phyloP scores from a whole-genome alignment of 345 rosid genomes.

The Raphanus sativus region DNA sequence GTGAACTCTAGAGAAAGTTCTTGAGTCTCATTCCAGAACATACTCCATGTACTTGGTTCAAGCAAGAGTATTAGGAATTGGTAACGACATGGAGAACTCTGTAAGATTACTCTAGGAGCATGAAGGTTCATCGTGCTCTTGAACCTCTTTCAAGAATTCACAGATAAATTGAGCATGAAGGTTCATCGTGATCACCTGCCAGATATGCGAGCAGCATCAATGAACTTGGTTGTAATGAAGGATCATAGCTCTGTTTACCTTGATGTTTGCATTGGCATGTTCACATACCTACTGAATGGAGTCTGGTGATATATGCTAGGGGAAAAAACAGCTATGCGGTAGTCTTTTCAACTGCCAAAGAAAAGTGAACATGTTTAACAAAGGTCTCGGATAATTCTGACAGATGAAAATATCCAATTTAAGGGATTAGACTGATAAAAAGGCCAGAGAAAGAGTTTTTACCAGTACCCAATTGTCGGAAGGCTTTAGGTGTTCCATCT shows the following conservation, averaged over 20 bases:
- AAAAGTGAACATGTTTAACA: neutral
- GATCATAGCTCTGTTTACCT: conserved; percentile 43
- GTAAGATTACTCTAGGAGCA: neutral
- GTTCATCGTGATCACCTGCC: conserved; percentile 79
- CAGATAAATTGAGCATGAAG: conserved; percentile 97
- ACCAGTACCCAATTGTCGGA: no score
- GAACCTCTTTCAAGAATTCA: conserved; percentile 89
- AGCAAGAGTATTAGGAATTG: no score
- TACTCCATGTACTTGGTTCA: conserved; percentile 68
- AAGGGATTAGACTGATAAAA: no score
- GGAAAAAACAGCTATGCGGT: conserved; percentile 90
- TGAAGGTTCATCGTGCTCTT: no score
- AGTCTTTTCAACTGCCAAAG: conserved; percentile 79
- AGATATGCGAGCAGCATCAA: conserved; percentile 18
- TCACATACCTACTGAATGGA: conserved; percentile 84
- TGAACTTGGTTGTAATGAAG: neutral
- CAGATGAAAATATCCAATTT: no score
- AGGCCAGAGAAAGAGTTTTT: no score
- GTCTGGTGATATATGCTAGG: conserved; percentile 83
- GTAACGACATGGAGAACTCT: no score
- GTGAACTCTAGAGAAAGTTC: conserved; percentile 80
- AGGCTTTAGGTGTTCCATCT: no score
- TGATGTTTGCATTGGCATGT: conserved; percentile 87
- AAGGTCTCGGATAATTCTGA: no score
- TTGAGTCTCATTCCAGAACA: conserved; percentile 86